Evolutionary conservation across 2,329 filamentous ascomycete genomes (phyloP).

Genomic region (Pseudopyricularia cyperi): DNA sequence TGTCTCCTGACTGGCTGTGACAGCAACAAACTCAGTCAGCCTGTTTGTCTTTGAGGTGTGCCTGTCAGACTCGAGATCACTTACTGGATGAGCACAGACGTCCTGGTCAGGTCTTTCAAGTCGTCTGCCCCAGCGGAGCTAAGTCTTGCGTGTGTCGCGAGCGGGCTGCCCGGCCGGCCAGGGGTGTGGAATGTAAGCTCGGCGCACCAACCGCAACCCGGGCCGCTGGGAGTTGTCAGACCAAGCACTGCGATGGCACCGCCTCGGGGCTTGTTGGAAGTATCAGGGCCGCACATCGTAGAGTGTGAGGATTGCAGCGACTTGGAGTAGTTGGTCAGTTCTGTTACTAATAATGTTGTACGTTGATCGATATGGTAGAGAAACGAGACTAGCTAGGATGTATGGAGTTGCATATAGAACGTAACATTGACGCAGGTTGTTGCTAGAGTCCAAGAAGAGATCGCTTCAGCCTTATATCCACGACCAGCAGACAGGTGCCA

Average conservation of each 20-base stretch:
- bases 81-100: conserved; percentile 1
- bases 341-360: too few relatives aligned
- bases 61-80: neutral
- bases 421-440: too few relatives aligned
- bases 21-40: too few relatives aligned
- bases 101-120: neutral
- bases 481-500: too few relatives aligned
- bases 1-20: neutral
- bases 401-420: too few relatives aligned
- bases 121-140: neutral
- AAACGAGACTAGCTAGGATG: too few relatives aligned
- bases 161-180: neutral
- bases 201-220: neutral
- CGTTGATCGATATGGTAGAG: neutral
- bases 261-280: neutral
- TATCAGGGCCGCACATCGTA: conserved; percentile 1
- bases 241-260: neutral
- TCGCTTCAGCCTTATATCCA: too few relatives aligned
- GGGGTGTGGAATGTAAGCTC: conserved; percentile 1
- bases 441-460: too few relatives aligned
- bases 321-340: neutral
- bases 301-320: too few relatives aligned
- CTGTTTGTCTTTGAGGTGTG: too few relatives aligned
- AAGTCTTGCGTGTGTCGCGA: neutral
- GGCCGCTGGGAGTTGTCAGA: neutral